Percentiles rank a stretch among this genome's conserved stretches.
These are phyloP conservation scores for Nicotiana attenuata DNA, from an alignment of 257 asterid species.

Conservation along the genomic window DNA sequence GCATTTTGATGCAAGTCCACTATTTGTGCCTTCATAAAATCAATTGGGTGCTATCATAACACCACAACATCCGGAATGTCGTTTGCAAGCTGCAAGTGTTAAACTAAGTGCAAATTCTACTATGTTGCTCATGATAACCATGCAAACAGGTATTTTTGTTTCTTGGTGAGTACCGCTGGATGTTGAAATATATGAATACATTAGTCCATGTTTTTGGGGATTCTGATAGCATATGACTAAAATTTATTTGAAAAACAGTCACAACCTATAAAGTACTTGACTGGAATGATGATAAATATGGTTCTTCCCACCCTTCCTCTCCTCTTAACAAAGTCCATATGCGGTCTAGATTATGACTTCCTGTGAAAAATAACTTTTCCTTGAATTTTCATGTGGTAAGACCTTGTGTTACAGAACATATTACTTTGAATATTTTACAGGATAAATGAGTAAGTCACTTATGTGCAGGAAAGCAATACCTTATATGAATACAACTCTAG, in stretches of 20 bases:
- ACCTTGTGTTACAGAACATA: conserved; percentile 1
- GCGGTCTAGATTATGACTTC: not conserved
- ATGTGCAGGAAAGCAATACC: conserved; percentile 46
- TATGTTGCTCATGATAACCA: not conserved
- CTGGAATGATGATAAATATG: no score
- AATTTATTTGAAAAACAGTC: no score
- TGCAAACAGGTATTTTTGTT: no score
- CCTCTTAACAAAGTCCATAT: no score
- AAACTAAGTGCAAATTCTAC: conserved; percentile 42
- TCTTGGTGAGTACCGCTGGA: no score
- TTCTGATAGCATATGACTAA: not conserved
- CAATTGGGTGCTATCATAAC: no score
- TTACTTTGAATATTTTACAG: conserved; percentile 35
- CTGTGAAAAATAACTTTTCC: not conserved
- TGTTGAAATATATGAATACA: no score
- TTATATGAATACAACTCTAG: conserved; percentile 53
- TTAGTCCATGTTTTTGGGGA: no score
- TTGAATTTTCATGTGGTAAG: not conserved
- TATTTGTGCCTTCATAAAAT: no score
- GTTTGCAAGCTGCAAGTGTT: conserved; percentile 10
- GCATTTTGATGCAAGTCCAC: no score
- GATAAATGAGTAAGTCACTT: conserved; percentile 38
- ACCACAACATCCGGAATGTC: no score
- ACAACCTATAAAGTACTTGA: not conserved
- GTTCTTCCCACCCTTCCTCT: no score